A percentile compares a stretch with the other conserved stretches of the same genome.
Conservation (phyloP, 2,329 filamentous ascomycete genomes). For the Thyridium curvatum region DNA sequence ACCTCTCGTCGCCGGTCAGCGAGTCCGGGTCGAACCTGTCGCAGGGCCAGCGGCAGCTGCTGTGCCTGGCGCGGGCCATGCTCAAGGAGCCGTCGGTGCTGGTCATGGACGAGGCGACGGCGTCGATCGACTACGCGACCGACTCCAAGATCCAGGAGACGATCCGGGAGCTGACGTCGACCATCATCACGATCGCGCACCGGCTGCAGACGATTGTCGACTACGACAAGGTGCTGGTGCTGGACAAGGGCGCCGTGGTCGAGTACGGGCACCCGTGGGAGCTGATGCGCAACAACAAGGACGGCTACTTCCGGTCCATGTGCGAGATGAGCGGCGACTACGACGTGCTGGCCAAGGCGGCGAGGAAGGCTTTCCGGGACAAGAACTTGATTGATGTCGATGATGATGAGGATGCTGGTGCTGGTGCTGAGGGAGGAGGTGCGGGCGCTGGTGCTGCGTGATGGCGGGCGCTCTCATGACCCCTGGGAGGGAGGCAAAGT, state of each 20-base stretch:
- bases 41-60: slow-evolving; percentile 88
- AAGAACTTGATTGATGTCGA: slow-evolving; percentile 32
- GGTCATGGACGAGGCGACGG: slow-evolving; percentile 99
- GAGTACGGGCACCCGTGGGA: slow-evolving; percentile 90
- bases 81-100: slow-evolving; percentile 87
- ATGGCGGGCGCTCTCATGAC: too few relatives aligned
- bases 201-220: slow-evolving; percentile 94
- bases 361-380: slow-evolving; percentile 43
- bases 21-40: slow-evolving; percentile 94
- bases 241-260: slow-evolving; percentile 81
- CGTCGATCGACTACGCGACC: slow-evolving; percentile 93
- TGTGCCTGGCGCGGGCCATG: slow-evolving; percentile 88
- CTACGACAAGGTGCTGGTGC: slow-evolving; percentile 93
- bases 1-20: slow-evolving; percentile 74
- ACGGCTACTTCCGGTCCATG: slow-evolving; percentile 58
- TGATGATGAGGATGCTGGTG: slow-evolving; percentile 16
- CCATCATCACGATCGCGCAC: slow-evolving; percentile 95
- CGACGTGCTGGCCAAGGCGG: slow-evolving; percentile 42
- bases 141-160: slow-evolving; percentile 96
- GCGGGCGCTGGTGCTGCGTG: too few relatives aligned
- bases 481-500: too few relatives aligned
- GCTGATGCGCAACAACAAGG: slow-evolving; percentile 65
- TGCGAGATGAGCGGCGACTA: slow-evolving; percentile 59
- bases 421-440: too few relatives aligned
- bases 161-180: slow-evolving; percentile 86